phyloP scores from a whole-genome alignment of 441 rosid genomes.

The Pelargonium myrrhifolium region DNA sequence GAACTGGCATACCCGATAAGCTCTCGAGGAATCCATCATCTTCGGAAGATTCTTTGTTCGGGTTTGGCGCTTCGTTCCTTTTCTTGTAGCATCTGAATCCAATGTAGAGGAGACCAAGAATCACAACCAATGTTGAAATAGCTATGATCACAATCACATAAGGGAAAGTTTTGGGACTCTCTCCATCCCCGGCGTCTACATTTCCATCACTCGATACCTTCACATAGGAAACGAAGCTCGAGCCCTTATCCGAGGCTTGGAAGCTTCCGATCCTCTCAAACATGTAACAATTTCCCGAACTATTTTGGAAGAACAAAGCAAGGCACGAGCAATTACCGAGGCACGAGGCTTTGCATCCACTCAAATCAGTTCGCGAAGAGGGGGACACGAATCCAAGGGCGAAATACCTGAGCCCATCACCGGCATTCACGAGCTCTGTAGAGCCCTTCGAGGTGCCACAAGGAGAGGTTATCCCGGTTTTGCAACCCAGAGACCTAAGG shows the following conservation, averaged over 20 bases:
- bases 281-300: slow-evolving; percentile 66
- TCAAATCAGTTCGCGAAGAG: slow-evolving; percentile 43
- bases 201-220: slow-evolving; percentile 38
- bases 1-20: slow-evolving; percentile 73
- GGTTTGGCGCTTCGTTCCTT: slow-evolving; percentile 30
- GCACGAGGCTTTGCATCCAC: slow-evolving; percentile 65
- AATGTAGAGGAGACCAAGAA: slow-evolving; percentile 39
- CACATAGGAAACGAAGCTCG: slow-evolving; percentile 43
- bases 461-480: slow-evolving; percentile 47
- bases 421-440: slow-evolving; percentile 44
- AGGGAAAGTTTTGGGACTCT: slow-evolving; percentile 36
- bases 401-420: slow-evolving; percentile 49
- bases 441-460: slow-evolving; percentile 34
- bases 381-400: slow-evolving; percentile 56
- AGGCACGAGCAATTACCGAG: slow-evolving; percentile 63
- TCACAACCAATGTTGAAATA: slow-evolving; percentile 38
- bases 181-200: slow-evolving; percentile 22
- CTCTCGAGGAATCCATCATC: slow-evolving; percentile 66
- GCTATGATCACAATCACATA: slow-evolving; percentile 41
- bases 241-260: slow-evolving; percentile 27
- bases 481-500: slow-evolving; percentile 39
- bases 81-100: slow-evolving; percentile 40
- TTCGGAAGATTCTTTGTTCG: slow-evolving; percentile 46
- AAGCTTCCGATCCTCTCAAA: slow-evolving; percentile 69
- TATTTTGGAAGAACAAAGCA: slow-evolving; percentile 61